phyloP scores from a whole-genome alignment of 73 alveolate species.

The Stentor coeruleus region DNA sequence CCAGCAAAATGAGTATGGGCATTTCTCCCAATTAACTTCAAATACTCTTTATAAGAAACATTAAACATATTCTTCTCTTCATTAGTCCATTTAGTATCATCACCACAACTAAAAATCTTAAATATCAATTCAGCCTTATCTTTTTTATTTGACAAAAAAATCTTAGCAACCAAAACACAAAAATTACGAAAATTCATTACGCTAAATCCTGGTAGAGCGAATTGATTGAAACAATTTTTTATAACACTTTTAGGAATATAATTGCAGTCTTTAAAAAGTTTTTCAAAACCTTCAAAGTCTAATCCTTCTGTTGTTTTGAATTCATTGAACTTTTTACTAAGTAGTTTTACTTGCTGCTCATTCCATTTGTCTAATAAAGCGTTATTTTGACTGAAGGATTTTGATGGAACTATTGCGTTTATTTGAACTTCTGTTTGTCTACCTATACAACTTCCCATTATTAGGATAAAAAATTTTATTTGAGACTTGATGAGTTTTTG shows the following conservation, averaged over 20 bases:
- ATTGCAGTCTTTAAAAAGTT: background rate
- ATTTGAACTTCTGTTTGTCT: background rate
- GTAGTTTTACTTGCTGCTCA: conserved; percentile 3
- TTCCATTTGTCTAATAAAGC: background rate
- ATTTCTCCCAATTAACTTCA: background rate
- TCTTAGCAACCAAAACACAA: conserved; percentile 4
- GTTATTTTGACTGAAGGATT: background rate
- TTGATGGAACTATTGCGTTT: background rate
- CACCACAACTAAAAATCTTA: background rate
- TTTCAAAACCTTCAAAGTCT: background rate
- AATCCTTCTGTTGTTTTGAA: conserved; percentile 3
- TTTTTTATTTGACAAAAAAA: background rate
- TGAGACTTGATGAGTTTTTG: no score
- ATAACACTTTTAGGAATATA: background rate
- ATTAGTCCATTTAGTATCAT: background rate
- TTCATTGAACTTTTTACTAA: background rate
- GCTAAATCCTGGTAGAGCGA: background rate
- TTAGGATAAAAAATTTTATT: no score
- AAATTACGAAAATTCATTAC: background rate
- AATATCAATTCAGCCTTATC: conserved; percentile 16
- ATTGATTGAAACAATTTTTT: background rate
- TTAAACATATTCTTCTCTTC: background rate
- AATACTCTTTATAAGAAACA: background rate
- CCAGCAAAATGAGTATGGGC: background rate
- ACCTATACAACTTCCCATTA: conserved; percentile 1